A percentile compares a stretch with the other conserved stretches of the same genome.
Conservation (phyloP, 768 basidiomycete genomes). For the Dictyophora rubrovolvata region DNA sequence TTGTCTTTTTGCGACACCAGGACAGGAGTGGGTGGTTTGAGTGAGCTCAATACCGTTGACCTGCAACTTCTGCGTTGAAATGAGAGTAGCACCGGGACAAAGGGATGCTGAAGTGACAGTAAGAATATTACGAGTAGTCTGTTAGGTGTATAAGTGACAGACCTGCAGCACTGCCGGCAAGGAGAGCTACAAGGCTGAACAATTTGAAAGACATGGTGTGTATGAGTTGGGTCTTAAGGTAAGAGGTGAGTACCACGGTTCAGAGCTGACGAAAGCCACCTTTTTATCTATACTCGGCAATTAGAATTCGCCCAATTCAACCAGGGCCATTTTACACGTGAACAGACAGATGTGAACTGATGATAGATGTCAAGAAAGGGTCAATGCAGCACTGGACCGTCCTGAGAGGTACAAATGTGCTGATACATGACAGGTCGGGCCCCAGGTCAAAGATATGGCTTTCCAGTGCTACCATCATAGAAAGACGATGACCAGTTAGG, state of each 20-base stretch:
- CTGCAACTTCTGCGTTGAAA: background rate
- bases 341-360: background rate
- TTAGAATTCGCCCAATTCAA: background rate
- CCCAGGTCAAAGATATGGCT: background rate
- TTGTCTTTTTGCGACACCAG: background rate
- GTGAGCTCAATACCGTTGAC: background rate
- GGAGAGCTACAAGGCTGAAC: background rate
- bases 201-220: background rate
- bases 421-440: background rate
- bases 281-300: background rate
- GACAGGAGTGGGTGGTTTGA: background rate
- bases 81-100: background rate
- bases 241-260: background rate
- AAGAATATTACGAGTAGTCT: background rate
- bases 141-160: background rate
- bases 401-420: background rate
- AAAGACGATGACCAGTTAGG: background rate
- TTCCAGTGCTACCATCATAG: constrained; percentile 1
- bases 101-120: background rate
- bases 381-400: background rate
- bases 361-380: background rate
- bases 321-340: background rate
- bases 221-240: background rate
- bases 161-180: background rate
- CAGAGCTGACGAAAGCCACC: background rate